Conservation (phyloP, 129 eudicot genomes). For the carrot (Daucus carota) region DH1_v3.0 NC_030384.2:30508501-30509000, state of each 20-base stretch:
- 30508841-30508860: too few species aligned
- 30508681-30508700: background rate
- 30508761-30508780: background rate
- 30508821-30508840: background rate
- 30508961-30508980: constrained; percentile 74
- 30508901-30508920: background rate
- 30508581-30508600: background rate
- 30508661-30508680: background rate
- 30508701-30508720: background rate
- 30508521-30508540: too few species aligned
- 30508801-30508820: background rate
- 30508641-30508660: background rate
- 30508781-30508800: background rate
- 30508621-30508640: background rate
- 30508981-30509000: constrained; percentile 91
- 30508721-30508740: too few species aligned
- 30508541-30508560: background rate
- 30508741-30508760: background rate
- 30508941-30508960: constrained; percentile 73
- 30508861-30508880: too few species aligned
- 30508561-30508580: background rate
- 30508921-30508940: constrained; percentile 17
- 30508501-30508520: too few species aligned
- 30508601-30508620: background rate
- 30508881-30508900: too few species aligned